Evolutionary conservation across 495 filamentous ascomycete genomes (phyloP), one percentile per base, ranked within the genome.

Genomic region (Hypoxylon crocopeplum): DNA sequence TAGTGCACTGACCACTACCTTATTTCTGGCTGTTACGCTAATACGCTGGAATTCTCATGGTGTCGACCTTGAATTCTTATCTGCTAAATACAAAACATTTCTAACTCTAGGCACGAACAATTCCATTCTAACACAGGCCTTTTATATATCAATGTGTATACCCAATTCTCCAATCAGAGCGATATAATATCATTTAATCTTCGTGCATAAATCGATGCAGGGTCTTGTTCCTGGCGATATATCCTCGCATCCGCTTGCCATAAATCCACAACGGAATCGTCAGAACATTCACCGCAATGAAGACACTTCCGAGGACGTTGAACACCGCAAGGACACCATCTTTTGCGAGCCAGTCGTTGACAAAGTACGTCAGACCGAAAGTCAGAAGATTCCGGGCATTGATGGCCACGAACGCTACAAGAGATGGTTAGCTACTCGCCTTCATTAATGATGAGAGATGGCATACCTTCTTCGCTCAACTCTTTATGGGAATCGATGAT

Each of bases 251-350:
- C 33, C 71, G 73, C 71, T 84, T 83, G 13, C 82, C 80, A 59
- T 70, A 84, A 30, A 83, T 70, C 80, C 79, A 84, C 21, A 84
- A 47, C 5, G 82, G 82, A 13, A 84, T 71, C 5, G 82, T 83
- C 62, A 83, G 55, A 25, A 73, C 15, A 24, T 72, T 75, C 8
- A 82, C 76, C 19, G 64, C 75, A 5, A 81, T 55, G 56, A 81
- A 81, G 33, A 76, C 53, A 1, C 70, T 65, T 0, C 80, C 80
- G 0, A 83, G 72, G n/a, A 81, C 74, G 51, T 70, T 74, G 64
- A 83, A 83, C 5, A 84, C 80, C 10, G 69, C 55, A 27, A 82
- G 66, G 1, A 75, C 67, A 0, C 81, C 81, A 55, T 78, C 70
- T 41, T 65, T 70, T 5, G 52, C 68, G 5, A 81, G 61, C 81